Base-by-base conservation (phyloP, 352 stramenopile species). In the Ochromonadaceae sp. region DNA sequence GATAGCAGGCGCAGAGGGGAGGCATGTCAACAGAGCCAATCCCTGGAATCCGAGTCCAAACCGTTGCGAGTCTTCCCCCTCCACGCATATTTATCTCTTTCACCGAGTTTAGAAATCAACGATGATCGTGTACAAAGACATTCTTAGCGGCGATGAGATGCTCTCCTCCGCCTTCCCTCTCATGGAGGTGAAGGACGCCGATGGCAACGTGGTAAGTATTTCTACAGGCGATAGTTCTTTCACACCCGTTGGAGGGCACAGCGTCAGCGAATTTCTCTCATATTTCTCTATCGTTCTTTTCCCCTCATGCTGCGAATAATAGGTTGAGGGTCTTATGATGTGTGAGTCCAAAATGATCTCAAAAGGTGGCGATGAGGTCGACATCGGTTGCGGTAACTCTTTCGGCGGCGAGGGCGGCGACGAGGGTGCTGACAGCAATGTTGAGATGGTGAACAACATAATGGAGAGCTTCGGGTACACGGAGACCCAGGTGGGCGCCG, bases 101-200 rank as follows among this genome's bases (percentile, higher is more conserved):
- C n/a, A n/a, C n/a, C n/a, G n/a, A n/a, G n/a, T n/a, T n/a, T n/a
- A n/a, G 40, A 46, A 46, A 20, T n/a, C 40, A 56, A 61, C 4
- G 48, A 61, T 61, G 53, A 61, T 61, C 48, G 53, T 61, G 20
- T 61, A 61, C 53, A 20, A 40, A 10, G 53, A 61, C 48, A 61
- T 61, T 26, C 44, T 61, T 47, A 61, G 9, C 48, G 53, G 53
- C 9, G 53, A 61, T 30, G 53, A 61, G 31, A 25, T 61, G 12
- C 32, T 61, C 4, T 52, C 30, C 22, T 35, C 44, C 36, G 53
- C 53, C 25, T 61, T 52, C 36, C 53, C 53, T 61, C 35, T 61
- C 17, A 52, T 38, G 28, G 36, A 52, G 14, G 53, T 47, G 20
- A 40, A 49, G 28, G 53, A 61, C 36, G 32, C 26, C 10, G 53